A percentile compares a stretch with the other conserved stretches of the same genome.
phyloP scores from a whole-genome alignment of 306 rosid species.

The Arachis hypogaea region DNA sequence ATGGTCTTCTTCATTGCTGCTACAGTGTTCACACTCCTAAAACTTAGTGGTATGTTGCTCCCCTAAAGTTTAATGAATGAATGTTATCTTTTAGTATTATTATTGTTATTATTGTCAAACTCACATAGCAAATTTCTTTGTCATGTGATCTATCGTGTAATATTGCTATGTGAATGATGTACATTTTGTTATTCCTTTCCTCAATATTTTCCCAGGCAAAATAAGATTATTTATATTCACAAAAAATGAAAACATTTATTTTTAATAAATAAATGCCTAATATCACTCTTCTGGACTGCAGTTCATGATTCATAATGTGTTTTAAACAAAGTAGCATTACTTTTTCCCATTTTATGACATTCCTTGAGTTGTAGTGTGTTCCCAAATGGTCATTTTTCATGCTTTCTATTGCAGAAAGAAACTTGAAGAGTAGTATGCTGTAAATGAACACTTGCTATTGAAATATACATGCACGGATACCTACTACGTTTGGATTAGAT shows the following conservation, averaged over 20 bases:
- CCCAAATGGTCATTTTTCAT: slow-evolving; percentile 21
- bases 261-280: slow-evolving; percentile 11
- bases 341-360: background rate
- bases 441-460: background rate
- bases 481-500: background rate
- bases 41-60: slow-evolving; percentile 70
- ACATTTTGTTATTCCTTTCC: slow-evolving; percentile 24
- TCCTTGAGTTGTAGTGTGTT: slow-evolving; percentile 18
- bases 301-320: background rate
- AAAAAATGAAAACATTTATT: background rate
- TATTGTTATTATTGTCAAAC: background rate
- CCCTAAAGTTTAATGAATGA: slow-evolving; percentile 22
- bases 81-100: slow-evolving; percentile 4
- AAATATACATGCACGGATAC: background rate
- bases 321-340: background rate
- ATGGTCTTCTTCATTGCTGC: slow-evolving; percentile 98
- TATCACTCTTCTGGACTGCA: slow-evolving; percentile 1
- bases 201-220: slow-evolving; percentile 3
- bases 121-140: slow-evolving; percentile 22
- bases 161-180: slow-evolving; percentile 27
- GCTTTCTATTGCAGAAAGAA: slow-evolving; percentile 2
- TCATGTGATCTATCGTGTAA: slow-evolving; percentile 30
- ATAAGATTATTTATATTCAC: background rate
- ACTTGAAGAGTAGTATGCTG: background rate
- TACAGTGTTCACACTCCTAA: slow-evolving; percentile 85